These are phyloP conservation scores for Diplodia seriata DNA, from an alignment of 2,329 filamentous ascomycete species.

Conservation along the genomic window DNA sequence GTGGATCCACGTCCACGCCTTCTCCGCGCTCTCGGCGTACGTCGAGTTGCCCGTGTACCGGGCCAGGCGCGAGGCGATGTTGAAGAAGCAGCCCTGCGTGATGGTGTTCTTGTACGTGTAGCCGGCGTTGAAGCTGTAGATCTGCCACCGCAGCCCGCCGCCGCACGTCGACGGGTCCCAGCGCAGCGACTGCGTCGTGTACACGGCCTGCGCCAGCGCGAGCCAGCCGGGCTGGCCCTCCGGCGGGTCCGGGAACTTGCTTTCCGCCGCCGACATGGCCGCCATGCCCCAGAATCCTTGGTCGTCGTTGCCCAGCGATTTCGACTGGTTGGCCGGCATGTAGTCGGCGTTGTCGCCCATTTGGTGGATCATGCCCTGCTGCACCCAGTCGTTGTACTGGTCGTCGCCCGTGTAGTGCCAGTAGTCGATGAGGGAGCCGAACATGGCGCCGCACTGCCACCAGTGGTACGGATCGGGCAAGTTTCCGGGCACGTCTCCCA, in stretches of 20 bases:
- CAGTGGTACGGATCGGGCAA: conserved; percentile 41
- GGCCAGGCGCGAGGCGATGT: conserved; percentile 53
- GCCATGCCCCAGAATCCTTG: conserved; percentile 84
- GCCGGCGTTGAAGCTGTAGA: conserved; percentile 57
- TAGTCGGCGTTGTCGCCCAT: conserved; percentile 47
- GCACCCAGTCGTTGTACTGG: conserved; percentile 33
- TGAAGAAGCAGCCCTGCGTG: conserved; percentile 61
- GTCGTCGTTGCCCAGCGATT: conserved; percentile 58
- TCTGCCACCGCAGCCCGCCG: conserved; percentile 43
- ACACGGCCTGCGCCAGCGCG: conserved; percentile 46
- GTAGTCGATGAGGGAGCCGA: conserved; percentile 33
- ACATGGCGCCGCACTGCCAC: conserved; percentile 39
- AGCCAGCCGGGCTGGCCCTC: conserved; percentile 43
- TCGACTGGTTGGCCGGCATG: conserved; percentile 49
- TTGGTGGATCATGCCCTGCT: conserved; percentile 35
- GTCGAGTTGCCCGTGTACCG: conserved; percentile 54
- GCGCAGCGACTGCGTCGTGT: conserved; percentile 47
- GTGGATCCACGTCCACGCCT: conserved; percentile 45
- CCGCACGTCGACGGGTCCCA: conserved; percentile 48
- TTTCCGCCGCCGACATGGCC: conserved; percentile 78
- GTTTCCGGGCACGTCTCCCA: conserved; percentile 62
- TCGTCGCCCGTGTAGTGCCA: conserved; percentile 38
- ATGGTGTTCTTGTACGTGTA: conserved; percentile 61
- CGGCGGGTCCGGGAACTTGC: conserved; percentile 73
- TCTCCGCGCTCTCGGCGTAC: conserved; percentile 68